Base-by-base conservation (phyloP, 352 stramenopile species). In the Pythium myriotylum region DNA sequence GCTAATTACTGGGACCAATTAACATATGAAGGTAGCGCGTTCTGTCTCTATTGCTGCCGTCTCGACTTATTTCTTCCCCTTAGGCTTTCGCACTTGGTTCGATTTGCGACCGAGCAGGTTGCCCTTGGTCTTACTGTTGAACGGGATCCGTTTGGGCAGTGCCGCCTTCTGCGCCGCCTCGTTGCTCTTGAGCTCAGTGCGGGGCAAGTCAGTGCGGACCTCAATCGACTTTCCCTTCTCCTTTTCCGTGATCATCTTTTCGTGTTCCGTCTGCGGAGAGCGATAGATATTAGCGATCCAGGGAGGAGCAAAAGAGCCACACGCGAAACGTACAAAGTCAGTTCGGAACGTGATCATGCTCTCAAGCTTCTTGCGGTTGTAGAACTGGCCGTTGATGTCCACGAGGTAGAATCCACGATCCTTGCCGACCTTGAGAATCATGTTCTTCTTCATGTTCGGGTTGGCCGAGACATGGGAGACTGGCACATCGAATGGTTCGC, bases 291-390 rank as follows among this genome's bases (percentile, higher is more conserved):
- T 19, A 46, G 4, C 10, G 19, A 42, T 4, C 27, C 2, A 10
- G 19, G 45, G 0, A 32, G 41, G 49, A 32, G n/a, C 19, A 42
- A 10, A 8, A 47, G 20, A 37, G 20, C 19, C 10, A 56, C 27
- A 32, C 32, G 33, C 5, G 13, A 41, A 6, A 70, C 83, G 29
- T 77, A 92, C 84, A 59, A 88, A 91, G 65, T 86, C 77, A 5
- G 81, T 91, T 58, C 81, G 81, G 64, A 93, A 93, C 0, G 81
- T 92, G 68, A 95, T 91, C 76, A 95, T 86, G 59, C 84, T 88
- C 60, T 95, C 86, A 37, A 95, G 79, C 55, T 92, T 95, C 32
- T 85, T 73, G 65, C 86, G 83, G 72, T 95, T 95, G 77, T 88
- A 92, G 54, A 95, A 95, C 19, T 84, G 84, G 59, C 86, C 86